Evolutionary conservation across 306 rosid species (phyloP).

Genomic region (Macrotyloma uniflorum): DNA sequence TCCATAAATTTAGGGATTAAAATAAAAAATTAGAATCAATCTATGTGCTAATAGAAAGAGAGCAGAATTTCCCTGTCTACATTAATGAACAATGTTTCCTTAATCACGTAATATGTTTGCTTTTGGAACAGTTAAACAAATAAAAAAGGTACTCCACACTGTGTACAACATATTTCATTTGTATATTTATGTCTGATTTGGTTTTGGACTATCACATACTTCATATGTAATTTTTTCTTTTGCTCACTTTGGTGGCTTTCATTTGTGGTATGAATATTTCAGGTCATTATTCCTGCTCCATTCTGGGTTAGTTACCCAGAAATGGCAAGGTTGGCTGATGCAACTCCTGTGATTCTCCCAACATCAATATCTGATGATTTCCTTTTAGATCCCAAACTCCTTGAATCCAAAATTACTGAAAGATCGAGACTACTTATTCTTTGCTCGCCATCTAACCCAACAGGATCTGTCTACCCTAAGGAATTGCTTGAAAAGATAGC

Average conservation of each 20-base stretch:
- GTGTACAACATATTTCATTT: background rate
- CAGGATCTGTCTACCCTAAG: slow-evolving; percentile 96
- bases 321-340: slow-evolving; percentile 94
- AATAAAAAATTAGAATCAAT: background rate
- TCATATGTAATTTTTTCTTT: background rate
- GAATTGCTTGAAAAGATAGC: slow-evolving; percentile 84
- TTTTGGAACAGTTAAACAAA: background rate
- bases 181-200: background rate
- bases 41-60: background rate
- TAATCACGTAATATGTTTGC: background rate
- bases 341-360: slow-evolving; percentile 88
- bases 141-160: slow-evolving; percentile 14
- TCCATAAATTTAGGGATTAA: background rate
- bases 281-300: slow-evolving; percentile 98
- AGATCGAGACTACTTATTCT: slow-evolving; percentile 83
- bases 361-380: slow-evolving; percentile 69
- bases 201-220: background rate
- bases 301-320: slow-evolving; percentile 98
- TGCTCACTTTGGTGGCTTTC: background rate
- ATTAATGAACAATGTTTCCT: background rate
- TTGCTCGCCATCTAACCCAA: slow-evolving; percentile 96
- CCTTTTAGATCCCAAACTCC: slow-evolving; percentile 79
- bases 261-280: slow-evolving; percentile 31
- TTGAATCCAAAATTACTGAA: slow-evolving; percentile 73
- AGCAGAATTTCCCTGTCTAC: background rate